Conservation (phyloP, 148 eudicot species). For the Chenopodium album region DNA sequence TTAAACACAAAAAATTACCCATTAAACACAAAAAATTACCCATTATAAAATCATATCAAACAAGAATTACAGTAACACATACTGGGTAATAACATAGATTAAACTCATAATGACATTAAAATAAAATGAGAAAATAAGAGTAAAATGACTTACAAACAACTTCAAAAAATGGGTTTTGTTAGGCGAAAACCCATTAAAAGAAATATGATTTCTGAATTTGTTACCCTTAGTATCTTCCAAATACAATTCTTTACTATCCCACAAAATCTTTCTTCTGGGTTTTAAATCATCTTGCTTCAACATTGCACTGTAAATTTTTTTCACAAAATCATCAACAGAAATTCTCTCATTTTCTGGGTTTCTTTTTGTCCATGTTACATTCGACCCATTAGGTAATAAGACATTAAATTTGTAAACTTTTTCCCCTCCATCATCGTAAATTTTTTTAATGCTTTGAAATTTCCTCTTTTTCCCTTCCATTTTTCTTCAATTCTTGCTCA, state of each 20-base stretch:
- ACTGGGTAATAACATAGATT: too few species aligned
- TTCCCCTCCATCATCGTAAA: constrained; percentile 7
- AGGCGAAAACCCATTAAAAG: constrained; percentile 16
- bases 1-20: too few species aligned
- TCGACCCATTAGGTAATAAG: constrained; percentile 17
- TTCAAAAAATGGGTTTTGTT: constrained; percentile 17
- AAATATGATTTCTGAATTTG: background rate
- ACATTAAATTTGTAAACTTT: constrained; percentile 27
- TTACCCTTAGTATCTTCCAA: constrained; percentile 42
- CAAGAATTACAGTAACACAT: too few species aligned
- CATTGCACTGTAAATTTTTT: constrained; percentile 5
- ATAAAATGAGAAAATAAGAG: background rate
- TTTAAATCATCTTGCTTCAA: constrained; percentile 16
- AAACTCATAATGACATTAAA: too few species aligned
- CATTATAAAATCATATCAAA: too few species aligned
- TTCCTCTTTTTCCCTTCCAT: constrained; percentile 21
- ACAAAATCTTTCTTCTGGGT: constrained; percentile 31
- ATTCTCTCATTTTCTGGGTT: constrained; percentile 22
- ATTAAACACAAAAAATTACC: too few species aligned
- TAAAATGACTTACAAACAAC: constrained; percentile 19
- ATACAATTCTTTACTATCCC: constrained; percentile 38
- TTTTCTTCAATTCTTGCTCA: background rate
- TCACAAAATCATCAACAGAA: constrained; percentile 30
- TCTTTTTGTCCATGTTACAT: background rate
- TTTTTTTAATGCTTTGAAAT: background rate